Evolutionary conservation across 129 eudicot genomes (phyloP).

Genomic region (Flaveria brownii): DNA sequence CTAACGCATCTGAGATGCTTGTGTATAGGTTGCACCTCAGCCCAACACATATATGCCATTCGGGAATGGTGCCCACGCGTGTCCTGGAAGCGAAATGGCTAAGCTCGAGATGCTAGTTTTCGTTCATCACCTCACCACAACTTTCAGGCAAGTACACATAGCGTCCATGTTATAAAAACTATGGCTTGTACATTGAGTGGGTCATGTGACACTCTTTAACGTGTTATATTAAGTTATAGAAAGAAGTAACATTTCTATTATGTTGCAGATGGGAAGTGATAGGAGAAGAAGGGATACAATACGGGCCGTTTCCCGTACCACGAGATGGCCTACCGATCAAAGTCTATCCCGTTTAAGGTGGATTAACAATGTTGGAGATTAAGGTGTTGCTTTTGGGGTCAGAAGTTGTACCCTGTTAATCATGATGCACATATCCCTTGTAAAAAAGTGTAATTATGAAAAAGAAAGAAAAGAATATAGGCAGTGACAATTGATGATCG

Average conservation of each 20-base stretch:
- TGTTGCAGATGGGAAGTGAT: conserved; percentile 67
- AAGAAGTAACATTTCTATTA: not conserved
- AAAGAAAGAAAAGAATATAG: not conserved
- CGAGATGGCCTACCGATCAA: conserved; percentile 62
- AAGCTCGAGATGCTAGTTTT: conserved; percentile 84
- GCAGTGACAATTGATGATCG: conserved; percentile 16
- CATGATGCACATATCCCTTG: conserved; percentile 23
- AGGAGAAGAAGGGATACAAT: conserved; percentile 72
- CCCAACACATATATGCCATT: conserved; percentile 92
- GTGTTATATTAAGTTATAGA: not conserved
- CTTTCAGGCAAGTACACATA: conserved; percentile 44
- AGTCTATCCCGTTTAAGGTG: conserved; percentile 18
- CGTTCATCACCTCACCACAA: conserved; percentile 77
- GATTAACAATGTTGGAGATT: not conserved
- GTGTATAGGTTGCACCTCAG: conserved; percentile 62
- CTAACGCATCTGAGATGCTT: conserved; percentile 7
- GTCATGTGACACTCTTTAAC: not conserved
- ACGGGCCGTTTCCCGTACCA: conserved; percentile 83
- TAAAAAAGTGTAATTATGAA: conserved; percentile 27
- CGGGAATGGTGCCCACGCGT: conserved; percentile 83
- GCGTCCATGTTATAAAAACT: not conserved
- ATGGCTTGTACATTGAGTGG: no score
- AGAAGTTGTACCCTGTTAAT: conserved; percentile 17
- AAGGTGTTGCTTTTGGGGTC: conserved; percentile 23
- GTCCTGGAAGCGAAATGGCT: conserved; percentile 90